Base-by-base conservation (phyloP, 352 stramenopile species). In the Lagenidium sp. region DNA sequence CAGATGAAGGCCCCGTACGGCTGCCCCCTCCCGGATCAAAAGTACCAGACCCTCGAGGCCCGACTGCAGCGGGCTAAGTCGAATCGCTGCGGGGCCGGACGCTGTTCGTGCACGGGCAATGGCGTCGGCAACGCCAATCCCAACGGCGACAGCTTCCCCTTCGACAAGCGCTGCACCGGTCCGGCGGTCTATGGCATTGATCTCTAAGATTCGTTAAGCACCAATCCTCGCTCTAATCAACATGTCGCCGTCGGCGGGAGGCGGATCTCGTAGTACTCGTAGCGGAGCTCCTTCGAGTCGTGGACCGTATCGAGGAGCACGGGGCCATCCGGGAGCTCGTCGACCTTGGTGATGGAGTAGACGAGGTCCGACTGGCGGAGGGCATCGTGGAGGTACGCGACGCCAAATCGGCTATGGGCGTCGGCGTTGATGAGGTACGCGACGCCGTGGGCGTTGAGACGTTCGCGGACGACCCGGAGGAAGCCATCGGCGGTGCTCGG, bases 341-440 rank as follows among this genome's bases (percentile, higher is more conserved):
- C 56, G 5, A 90, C 77, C 18, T 71, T 71, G 10, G 76, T 88
- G 45, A 93, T 86, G 26, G 37, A 69, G 55, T 70, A 91, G 15
- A 57, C 51, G n/a, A 91, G 55, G 28, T 91, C 68, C 0, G 72
- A 76, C 19, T 62, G 37, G 5, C 70, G 59, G 19, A 94, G 60
- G 16, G 86, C 46, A 16, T 73, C 57, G 41, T 90, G 78, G 6
- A 94, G 47, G 24, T 90, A 78, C 6, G 60, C 47, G 22, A 94
- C 78, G 20, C 81, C 81, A 39, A 94, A 94, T 38, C 81, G 78
- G 41, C 81, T 94, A 54, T 94, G 81, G 41, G 73, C 83, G 53
- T 88, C 81, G 20, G 81, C 81, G 50, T 94, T 94, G 55, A 94
- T 83, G 36, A 94, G 69, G 56, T 89, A 93, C 28, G 77, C 77